Conservation (phyloP, 1,139 yeast genomes). For the Meyerozyma sp. region DNA sequence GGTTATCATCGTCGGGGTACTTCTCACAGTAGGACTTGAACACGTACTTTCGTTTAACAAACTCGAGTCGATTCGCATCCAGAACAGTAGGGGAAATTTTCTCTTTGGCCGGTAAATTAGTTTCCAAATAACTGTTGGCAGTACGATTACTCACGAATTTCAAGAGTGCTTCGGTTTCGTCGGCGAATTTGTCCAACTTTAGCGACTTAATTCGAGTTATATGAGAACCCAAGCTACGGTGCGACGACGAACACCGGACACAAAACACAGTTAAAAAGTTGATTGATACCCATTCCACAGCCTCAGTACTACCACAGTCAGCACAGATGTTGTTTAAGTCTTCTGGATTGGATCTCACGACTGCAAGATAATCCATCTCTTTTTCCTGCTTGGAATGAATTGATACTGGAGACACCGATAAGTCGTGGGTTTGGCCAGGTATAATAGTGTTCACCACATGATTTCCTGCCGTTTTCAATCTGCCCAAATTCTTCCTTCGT, state of each 20-base stretch:
- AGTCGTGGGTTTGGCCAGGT: constrained; percentile 15
- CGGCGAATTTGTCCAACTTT: constrained; percentile 44
- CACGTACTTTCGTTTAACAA: constrained; percentile 48
- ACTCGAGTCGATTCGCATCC: constrained; percentile 30
- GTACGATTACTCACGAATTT: constrained; percentile 34
- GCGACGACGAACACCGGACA: constrained; percentile 70
- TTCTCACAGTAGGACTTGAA: constrained; percentile 29
- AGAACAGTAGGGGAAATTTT: constrained; percentile 28
- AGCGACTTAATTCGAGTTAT: constrained; percentile 47
- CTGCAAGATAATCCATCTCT: constrained; percentile 26
- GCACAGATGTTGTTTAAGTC: constrained; percentile 65
- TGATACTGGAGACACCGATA: constrained; percentile 31
- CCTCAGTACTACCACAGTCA: constrained; percentile 64
- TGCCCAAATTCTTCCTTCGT: constrained; percentile 7
- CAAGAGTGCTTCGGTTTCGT: constrained; percentile 36
- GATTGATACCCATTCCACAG: constrained; percentile 86
- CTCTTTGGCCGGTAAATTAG: constrained; percentile 16
- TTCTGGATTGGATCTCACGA: constrained; percentile 43
- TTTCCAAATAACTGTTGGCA: constrained; percentile 37
- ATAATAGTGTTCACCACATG: constrained; percentile 5
- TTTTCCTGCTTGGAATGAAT: constrained; percentile 13
- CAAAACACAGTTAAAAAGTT: constrained; percentile 72
- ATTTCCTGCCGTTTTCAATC: constrained; percentile 3
- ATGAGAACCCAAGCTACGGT: constrained; percentile 48
- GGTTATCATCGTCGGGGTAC: constrained; percentile 20